Conservation (phyloP, 2,329 filamentous ascomycete genomes). For the Fonsecaea pugnacius region DNA sequence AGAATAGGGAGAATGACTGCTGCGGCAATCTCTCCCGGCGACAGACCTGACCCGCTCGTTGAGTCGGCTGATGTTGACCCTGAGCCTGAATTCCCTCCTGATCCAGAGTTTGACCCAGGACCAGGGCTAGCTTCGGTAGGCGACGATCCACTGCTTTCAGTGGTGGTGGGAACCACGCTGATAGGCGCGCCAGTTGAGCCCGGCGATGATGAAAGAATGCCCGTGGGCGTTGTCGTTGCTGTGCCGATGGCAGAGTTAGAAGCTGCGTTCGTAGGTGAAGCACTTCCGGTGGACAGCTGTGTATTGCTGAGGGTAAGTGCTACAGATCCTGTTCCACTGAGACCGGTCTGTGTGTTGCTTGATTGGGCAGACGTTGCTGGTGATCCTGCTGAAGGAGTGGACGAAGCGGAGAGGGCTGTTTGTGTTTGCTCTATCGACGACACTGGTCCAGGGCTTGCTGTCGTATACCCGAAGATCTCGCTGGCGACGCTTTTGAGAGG, state of each 20-base stretch:
- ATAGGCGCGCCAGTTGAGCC: background rate
- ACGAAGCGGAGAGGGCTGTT: background rate
- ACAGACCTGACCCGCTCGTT: slow-evolving; percentile 19
- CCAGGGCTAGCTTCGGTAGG: slow-evolving; percentile 10
- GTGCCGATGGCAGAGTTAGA: background rate
- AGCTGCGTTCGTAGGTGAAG: background rate
- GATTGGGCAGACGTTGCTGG: background rate
- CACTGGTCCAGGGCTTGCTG: slow-evolving; percentile 4
- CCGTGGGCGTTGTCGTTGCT: background rate
- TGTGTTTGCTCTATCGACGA: background rate
- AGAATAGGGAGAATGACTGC: slow-evolving; percentile 30
- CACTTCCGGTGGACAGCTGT: slow-evolving; percentile 13
- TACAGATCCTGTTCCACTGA: background rate
- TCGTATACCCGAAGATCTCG: slow-evolving; percentile 21
- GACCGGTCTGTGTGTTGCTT: slow-evolving; percentile 3
- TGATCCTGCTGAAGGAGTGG: background rate
- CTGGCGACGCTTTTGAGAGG: slow-evolving; percentile 27
- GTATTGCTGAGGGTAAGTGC: slow-evolving; percentile 12
- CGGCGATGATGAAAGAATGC: slow-evolving; percentile 2
- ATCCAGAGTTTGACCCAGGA: slow-evolving; percentile 16
- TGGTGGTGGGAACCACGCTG: slow-evolving; percentile 21
- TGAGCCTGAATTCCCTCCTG: slow-evolving; percentile 9
- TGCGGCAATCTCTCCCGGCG: slow-evolving; percentile 29
- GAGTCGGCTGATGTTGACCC: slow-evolving; percentile 14
- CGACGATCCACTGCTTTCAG: slow-evolving; percentile 17